phyloP scores from a whole-genome alignment of 2,329 filamentous ascomycete genomes.

The Phyllosticta paracitricarpa region DNA sequence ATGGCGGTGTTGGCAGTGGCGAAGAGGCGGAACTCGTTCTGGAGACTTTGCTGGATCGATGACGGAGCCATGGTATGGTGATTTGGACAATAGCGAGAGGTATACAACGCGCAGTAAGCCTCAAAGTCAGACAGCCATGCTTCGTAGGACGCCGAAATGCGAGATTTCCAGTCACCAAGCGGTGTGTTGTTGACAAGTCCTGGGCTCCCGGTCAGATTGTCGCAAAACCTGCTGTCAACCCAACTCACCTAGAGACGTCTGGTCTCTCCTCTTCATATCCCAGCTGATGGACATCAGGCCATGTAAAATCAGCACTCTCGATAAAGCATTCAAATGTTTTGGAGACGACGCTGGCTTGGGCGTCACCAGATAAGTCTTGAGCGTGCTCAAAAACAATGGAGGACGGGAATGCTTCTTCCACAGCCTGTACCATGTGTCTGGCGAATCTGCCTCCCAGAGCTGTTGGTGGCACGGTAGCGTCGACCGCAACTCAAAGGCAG shows the following conservation, averaged over 20 bases:
- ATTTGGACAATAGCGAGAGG: conserved; percentile 5
- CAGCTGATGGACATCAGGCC: conserved; percentile 54
- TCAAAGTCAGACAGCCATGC: conserved; percentile 51
- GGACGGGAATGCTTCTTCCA: conserved; percentile 28
- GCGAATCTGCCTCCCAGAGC: conserved; percentile 48
- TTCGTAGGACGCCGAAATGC: conserved; percentile 45
- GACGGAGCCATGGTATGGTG: conserved; percentile 16
- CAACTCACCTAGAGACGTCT: conserved; percentile 46
- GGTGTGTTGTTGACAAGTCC: conserved; percentile 25
- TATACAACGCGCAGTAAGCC: conserved; percentile 34
- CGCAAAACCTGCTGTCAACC: neutral
- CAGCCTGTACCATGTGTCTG: conserved; percentile 40
- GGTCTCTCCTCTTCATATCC: conserved; percentile 52
- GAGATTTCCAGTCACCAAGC: conserved; percentile 40
- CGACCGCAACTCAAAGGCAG: conserved; percentile 51
- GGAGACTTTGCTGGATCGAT: conserved; percentile 10
- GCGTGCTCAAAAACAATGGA: conserved; percentile 40
- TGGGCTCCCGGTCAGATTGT: neutral
- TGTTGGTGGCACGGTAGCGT: conserved; percentile 45
- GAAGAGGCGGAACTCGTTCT: conserved; percentile 37
- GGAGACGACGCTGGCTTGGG: conserved; percentile 17
- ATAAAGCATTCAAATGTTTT: conserved; percentile 41
- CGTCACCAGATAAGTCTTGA: conserved; percentile 45
- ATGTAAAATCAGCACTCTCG: conserved; percentile 46
- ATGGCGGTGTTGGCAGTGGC: conserved; percentile 43